Conservation (phyloP, 176 grass and related monocot species). For the Cenchrus purpureus region DNA sequence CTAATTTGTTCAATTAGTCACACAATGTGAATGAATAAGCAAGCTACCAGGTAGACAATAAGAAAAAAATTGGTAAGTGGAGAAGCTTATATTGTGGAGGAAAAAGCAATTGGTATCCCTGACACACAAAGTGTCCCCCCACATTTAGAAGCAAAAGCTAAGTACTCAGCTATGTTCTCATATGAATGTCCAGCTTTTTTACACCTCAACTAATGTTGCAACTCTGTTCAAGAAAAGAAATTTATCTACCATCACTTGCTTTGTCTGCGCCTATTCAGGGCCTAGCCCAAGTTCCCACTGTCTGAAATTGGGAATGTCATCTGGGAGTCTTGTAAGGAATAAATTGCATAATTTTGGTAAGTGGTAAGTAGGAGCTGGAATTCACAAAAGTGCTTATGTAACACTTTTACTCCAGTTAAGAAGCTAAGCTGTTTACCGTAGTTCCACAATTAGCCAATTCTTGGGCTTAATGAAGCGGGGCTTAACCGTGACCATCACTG, state of each 20-base stretch:
- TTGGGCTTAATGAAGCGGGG: background rate
- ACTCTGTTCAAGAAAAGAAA: conserved; percentile 12
- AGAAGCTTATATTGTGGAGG: conserved; percentile 32
- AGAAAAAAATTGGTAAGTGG: conserved; percentile 12
- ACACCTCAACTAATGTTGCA: background rate
- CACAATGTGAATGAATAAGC: background rate
- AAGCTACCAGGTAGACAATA: conserved; percentile 17
- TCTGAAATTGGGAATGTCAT: background rate
- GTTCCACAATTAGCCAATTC: background rate
- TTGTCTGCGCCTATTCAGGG: background rate
- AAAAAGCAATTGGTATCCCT: background rate
- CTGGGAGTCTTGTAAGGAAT: background rate
- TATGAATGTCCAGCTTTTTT: background rate
- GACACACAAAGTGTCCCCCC: background rate
- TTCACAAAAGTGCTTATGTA: background rate
- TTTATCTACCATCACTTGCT: conserved; percentile 22
- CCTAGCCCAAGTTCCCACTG: background rate
- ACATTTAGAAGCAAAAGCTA: background rate
- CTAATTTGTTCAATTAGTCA: conserved; percentile 20
- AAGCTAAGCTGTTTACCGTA: background rate
- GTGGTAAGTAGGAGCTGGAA: background rate
- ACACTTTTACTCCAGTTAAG: conserved; percentile 10
- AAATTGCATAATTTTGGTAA: background rate
- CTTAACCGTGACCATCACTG: background rate
- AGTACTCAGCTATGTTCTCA: background rate